phyloP scores from a whole-genome alignment of 495 filamentous ascomycete species.

The Pseudomonodictys pantanalensis region DNA sequence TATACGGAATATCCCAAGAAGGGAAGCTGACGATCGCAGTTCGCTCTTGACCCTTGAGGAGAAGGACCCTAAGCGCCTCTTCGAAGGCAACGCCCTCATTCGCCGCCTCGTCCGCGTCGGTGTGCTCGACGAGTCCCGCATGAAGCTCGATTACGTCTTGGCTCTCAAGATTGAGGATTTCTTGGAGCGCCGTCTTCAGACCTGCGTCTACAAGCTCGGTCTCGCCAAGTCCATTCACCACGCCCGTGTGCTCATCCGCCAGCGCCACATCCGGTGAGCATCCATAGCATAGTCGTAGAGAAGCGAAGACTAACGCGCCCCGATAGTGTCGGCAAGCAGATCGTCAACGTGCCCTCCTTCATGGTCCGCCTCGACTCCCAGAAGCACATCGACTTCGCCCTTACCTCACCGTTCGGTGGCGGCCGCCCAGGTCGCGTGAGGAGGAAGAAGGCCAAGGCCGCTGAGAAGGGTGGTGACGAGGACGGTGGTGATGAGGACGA shows the following conservation, averaged over 20 bases:
- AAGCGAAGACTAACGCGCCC: constrained; percentile 2
- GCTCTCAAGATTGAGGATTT: constrained; percentile 98
- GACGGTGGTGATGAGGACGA: constrained; percentile 88
- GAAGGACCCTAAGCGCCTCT: constrained; percentile 99
- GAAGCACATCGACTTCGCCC: constrained; percentile 99
- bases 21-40: constrained; percentile 51
- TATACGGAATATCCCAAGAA: not conserved
- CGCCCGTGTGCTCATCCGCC: constrained; percentile 97
- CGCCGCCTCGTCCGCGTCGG: constrained; percentile 98
- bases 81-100: constrained; percentile 99
- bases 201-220: constrained; percentile 99
- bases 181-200: constrained; percentile 98
- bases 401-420: constrained; percentile 95
- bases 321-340: constrained; percentile 91
- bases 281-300: not conserved
- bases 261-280: constrained; percentile 87
- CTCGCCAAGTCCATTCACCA: constrained; percentile 99
- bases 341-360: constrained; percentile 99
- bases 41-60: constrained; percentile 99
- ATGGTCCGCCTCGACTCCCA: constrained; percentile 99
- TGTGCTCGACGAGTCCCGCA: constrained; percentile 99
- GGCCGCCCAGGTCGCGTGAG: constrained; percentile 93
- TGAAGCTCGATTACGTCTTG: constrained; percentile 99
- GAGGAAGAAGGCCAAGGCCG: constrained; percentile 98
- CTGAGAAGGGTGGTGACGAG: constrained; percentile 81